Percentiles rank a stretch among this genome's conserved stretches.
These are phyloP conservation scores for Aspergillus arachidicola DNA, from an alignment of 2,329 filamentous ascomycete genomes.

Conservation along the genomic window DNA sequence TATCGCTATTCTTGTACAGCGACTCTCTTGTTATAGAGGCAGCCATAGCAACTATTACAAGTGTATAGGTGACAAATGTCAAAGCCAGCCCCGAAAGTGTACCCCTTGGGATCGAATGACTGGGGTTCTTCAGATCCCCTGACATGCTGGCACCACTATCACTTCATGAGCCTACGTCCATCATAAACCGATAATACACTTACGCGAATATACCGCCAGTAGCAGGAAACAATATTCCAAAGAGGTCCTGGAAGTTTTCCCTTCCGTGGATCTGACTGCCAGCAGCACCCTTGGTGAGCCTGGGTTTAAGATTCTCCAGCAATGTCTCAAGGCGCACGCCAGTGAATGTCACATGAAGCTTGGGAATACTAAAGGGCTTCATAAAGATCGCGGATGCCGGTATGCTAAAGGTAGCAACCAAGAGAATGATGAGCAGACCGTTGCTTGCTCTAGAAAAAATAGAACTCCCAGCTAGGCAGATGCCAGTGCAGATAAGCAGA, in stretches of 20 bases:
- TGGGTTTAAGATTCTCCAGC: conserved; percentile 71
- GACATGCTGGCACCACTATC: conserved; percentile 81
- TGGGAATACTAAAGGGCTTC: conserved; percentile 66
- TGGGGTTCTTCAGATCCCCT: conserved; percentile 79
- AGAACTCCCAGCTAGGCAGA: conserved; percentile 78
- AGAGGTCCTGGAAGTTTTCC: conserved; percentile 77
- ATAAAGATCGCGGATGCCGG: conserved; percentile 73
- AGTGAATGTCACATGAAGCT: conserved; percentile 72
- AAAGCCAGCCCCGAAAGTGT: conserved; percentile 76
- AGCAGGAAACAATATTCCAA: conserved; percentile 81
- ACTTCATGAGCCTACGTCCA: conserved; percentile 54
- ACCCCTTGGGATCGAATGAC: conserved; percentile 81
- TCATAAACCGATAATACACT: conserved; percentile 39
- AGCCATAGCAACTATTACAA: conserved; percentile 78
- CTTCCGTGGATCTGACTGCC: conserved; percentile 64
- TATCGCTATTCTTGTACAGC: conserved; percentile 73
- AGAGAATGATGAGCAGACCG: conserved; percentile 69
- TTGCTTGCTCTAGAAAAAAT: conserved; percentile 82
- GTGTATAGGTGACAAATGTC: conserved; percentile 73
- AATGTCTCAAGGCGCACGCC: conserved; percentile 73
- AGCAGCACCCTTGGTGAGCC: conserved; percentile 62
- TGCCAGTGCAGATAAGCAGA: conserved; percentile 69
- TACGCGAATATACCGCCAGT: conserved; percentile 63
- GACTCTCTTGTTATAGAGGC: conserved; percentile 73
- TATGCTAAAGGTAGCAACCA: conserved; percentile 77